Evolutionary conservation across 768 basidiomycete species (phyloP), one percentile per base, ranked within the genome.

Genomic region (Suillus subluteus): DNA sequence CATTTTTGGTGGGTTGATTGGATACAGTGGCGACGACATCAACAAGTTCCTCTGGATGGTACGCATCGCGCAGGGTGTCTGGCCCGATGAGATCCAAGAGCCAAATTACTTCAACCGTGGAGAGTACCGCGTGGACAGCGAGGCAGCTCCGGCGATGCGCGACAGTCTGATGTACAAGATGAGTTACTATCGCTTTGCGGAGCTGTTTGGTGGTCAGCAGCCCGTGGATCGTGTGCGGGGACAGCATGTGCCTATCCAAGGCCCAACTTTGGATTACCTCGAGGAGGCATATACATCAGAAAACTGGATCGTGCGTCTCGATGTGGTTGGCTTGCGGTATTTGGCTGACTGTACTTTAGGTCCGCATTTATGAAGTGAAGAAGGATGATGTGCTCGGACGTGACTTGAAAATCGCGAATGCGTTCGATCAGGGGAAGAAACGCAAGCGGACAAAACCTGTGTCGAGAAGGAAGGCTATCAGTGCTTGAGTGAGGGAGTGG

Each of bases 21-120:
- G 96, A 9, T 99, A 98, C 79, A 97, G 95, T 26, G 98, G 97
- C 16, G 98, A 99, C 76, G 98, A 99, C 76, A 92, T 99, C 83
- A 99, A 99, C 88, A 99, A 99, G 80, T 99, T 98, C 87, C 80
- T 99, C 59, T 98, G 96, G 96, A 98, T 98, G 94, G 91, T 98
- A 66, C 88, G 94, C 64, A 95, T 95, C 70, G 88, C 94, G 6
- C 95, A 97, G 73, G 96, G 96, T 59, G 91, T 97, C 38, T 98
- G 96, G 96, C 98, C 98, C 0, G 95, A 99, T 43, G 98, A 99
- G 79, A 93, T 99, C 67, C 95, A 94, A 76, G 98, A 99, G 79
- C 86, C 89, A 44, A 91, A 92, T 76, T 99, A 93, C 82, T 99
- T 99, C 80, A 99, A 92, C 0, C 82, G 91, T 16, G 98, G 98